Conservation (phyloP, 1,284 basidiomycete genomes). For the Puccinia triticina region DNA sequence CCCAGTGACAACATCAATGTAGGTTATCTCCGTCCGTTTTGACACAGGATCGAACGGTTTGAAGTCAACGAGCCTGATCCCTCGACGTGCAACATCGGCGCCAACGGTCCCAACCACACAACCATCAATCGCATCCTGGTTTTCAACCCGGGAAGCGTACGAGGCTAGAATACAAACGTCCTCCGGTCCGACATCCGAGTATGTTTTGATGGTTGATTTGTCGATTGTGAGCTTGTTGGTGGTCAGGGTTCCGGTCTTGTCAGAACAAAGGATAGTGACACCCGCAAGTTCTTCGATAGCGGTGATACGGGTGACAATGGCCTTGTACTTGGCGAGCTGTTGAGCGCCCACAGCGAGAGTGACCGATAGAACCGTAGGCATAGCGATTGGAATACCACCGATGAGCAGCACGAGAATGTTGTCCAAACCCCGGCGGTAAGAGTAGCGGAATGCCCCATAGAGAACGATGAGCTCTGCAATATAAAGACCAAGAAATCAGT, state of each 20-base stretch:
- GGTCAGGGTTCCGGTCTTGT: constrained; percentile 95
- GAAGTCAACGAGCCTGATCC: constrained; percentile 95
- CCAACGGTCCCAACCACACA: constrained; percentile 82
- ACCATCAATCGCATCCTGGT: constrained; percentile 94
- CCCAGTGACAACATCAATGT: constrained; percentile 87
- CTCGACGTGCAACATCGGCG: constrained; percentile 76
- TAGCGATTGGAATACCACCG: constrained; percentile 95
- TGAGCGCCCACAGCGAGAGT: constrained; percentile 96
- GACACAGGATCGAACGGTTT: constrained; percentile 96
- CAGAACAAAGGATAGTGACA: constrained; percentile 94
- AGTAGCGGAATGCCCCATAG: constrained; percentile 82
- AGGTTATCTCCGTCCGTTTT: constrained; percentile 98
- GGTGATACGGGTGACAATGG: constrained; percentile 96
- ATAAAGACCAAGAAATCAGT: constrained; percentile 26
- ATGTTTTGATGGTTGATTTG: constrained; percentile 85
- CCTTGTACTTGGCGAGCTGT: constrained; percentile 97
- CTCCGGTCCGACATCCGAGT: constrained; percentile 82
- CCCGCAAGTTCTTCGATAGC: constrained; percentile 95
- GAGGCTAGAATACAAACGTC: constrained; percentile 90
- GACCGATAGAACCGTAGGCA: constrained; percentile 94
- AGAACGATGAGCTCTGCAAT: constrained; percentile 83
- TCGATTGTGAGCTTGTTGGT: constrained; percentile 93
- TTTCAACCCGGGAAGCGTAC: constrained; percentile 95
- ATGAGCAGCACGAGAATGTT: constrained; percentile 96
- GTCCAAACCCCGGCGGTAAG: constrained; percentile 89